Evolutionary conservation across 805 yeast species (phyloP), one percentile per base, ranked within the genome.

Genomic region (Grigorovia jiainica): DNA sequence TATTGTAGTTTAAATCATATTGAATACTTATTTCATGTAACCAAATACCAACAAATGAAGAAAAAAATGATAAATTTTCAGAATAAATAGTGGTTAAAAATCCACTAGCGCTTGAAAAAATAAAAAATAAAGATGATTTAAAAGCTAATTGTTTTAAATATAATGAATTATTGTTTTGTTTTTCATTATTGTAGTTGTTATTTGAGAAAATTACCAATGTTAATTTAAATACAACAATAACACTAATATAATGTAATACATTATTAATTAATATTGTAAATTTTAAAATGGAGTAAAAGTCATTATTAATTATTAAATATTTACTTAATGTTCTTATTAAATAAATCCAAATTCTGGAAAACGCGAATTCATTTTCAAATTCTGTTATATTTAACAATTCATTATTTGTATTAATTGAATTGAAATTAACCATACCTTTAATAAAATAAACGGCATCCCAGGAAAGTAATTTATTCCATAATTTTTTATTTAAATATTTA

Each of bases 321-420:
- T 11, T 27, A 7, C 17, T 17, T 9, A 42, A 5, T 17, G 8
- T 42, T 21, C 49, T 56, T 3, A 82, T 60, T 3, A 79, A 36
- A 19, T 74, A 55, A 66, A 81, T 71, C 95, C 95, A 90, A 2
- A 76, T 54, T 9, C 83, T 83, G 21, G 94, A 78, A 57, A 86
- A 90, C 4, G 94, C 97, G 71, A 76, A 83, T 61, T 87, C 95
- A 58, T 90, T 95, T 61, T 90, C 97, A 60, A 70, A 89, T n/a
- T 64, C 58, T 2, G 69, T 63, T 13, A 63, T 59, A 8, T 61
- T 55, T 27, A 25, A 7, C 15, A 13, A 8, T 13, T 13, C 15
- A 27, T 27, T 27, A 27, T 4, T 8, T 4, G 11, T 8, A 25
- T 21, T 8, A 21, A 8, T 21, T 8, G 24, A 21, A 2, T 18